These are phyloP conservation scores for Rhodotorula sp. DNA, from an alignment of 1,284 basidiomycete genomes.

Conservation along the genomic window DNA sequence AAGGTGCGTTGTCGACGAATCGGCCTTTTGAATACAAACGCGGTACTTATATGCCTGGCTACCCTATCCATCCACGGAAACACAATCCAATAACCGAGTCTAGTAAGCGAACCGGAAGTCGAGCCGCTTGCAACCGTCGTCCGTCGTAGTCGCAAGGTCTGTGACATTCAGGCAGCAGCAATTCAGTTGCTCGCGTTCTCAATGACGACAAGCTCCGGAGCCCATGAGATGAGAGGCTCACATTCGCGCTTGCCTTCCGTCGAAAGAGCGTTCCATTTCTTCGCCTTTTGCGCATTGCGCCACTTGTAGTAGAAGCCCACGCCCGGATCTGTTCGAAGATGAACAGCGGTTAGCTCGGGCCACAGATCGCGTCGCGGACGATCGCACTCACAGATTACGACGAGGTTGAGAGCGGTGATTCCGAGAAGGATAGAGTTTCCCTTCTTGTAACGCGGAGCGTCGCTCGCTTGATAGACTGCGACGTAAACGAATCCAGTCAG, in stretches of 20 bases:
- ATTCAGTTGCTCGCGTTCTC: neutral
- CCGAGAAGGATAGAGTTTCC: slow-evolving; percentile 35
- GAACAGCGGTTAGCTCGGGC: too few relatives aligned
- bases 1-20: neutral
- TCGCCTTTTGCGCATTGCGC: slow-evolving; percentile 34
- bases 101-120: slow-evolving; percentile 43
- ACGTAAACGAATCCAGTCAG: too few relatives aligned
- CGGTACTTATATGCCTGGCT: too few relatives aligned
- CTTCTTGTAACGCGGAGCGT: slow-evolving; percentile 22
- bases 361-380: too few relatives aligned
- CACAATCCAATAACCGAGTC: neutral
- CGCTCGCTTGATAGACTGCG: slow-evolving; percentile 26
- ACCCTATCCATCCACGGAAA: neutral
- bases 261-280: slow-evolving; percentile 40
- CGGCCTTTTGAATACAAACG: too few relatives aligned
- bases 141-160: slow-evolving; percentile 39
- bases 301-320: slow-evolving; percentile 39
- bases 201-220: too few relatives aligned
- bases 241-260: slow-evolving; percentile 36
- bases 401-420: slow-evolving; percentile 32
- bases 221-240: too few relatives aligned
- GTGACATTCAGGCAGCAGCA: neutral
- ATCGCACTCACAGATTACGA: slow-evolving; percentile 21
- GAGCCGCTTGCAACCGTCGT: slow-evolving; percentile 41
- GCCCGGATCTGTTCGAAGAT: slow-evolving; percentile 2